phyloP scores from a whole-genome alignment of 2,329 filamentous ascomycete genomes.

The Kalmusia sp. region DNA sequence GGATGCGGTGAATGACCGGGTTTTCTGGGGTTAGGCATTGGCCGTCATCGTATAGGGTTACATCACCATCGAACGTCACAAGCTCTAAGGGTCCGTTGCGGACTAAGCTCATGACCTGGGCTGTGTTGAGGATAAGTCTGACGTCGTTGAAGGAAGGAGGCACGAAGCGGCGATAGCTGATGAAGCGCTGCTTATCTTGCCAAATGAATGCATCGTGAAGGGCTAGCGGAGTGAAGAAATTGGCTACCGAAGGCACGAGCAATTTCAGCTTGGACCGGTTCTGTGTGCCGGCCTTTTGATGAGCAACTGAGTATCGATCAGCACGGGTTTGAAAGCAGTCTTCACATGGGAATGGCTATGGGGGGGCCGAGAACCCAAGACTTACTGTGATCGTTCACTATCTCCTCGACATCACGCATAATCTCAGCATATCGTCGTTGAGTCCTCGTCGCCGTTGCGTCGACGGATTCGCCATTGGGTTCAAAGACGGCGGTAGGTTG shows the following conservation, averaged over 20 bases:
- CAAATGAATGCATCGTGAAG: conserved; percentile 90
- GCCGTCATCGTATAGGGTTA: conserved; percentile 88
- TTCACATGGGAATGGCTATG: too few relatives aligned
- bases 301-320: conserved; percentile 62
- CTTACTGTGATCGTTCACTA: conserved; percentile 90
- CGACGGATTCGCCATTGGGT: conserved; percentile 67
- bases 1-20: conserved; percentile 73
- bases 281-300: conserved; percentile 69
- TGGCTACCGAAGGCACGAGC: conserved; percentile 88
- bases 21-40: conserved; percentile 77
- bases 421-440: conserved; percentile 93
- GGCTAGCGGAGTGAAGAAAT: conserved; percentile 87
- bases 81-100: conserved; percentile 76
- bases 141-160: conserved; percentile 98
- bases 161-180: conserved; percentile 90
- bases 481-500: conserved; percentile 90
- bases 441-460: conserved; percentile 78
- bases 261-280: conserved; percentile 90
- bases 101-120: conserved; percentile 91
- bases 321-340: too few relatives aligned
- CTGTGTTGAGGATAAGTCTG: conserved; percentile 89
- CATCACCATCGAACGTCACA: conserved; percentile 96
- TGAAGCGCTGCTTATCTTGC: conserved; percentile 84
- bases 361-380: conserved; percentile 7
- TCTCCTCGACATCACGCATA: conserved; percentile 87